Percentiles rank a stretch among this genome's conserved stretches.
These are phyloP conservation scores for Aegilops umbellulata DNA, from an alignment of 176 grass and related monocot genomes.

Conservation along the genomic window DNA sequence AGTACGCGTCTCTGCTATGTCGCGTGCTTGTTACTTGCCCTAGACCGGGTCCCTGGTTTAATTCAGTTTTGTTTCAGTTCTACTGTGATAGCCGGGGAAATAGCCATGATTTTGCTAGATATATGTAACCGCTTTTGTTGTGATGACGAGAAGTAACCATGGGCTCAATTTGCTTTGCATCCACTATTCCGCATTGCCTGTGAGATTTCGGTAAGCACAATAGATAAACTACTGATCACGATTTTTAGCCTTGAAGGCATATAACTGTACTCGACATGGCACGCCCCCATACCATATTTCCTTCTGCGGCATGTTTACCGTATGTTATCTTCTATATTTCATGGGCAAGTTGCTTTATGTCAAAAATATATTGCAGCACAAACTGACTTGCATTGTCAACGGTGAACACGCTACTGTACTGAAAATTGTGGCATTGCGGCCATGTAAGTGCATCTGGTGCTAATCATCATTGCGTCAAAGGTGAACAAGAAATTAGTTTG, in stretches of 20 bases:
- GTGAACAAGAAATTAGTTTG: no score
- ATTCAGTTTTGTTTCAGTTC: constrained; percentile 23
- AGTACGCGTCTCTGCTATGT: not conserved
- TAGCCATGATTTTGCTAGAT: not conserved
- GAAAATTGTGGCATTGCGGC: not conserved
- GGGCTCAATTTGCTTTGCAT: not conserved
- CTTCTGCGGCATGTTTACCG: not conserved
- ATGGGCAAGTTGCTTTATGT: not conserved
- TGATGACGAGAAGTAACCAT: no score
- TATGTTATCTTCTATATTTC: not conserved
- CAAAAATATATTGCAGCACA: not conserved
- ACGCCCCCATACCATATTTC: not conserved
- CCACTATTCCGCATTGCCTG: not conserved
- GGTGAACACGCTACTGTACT: no score
- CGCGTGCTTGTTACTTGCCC: not conserved
- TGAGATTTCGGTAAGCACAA: not conserved
- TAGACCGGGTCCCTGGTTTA: not conserved
- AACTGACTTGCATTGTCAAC: not conserved
- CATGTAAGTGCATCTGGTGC: not conserved
- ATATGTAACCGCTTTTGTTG: not conserved
- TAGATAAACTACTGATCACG: not conserved
- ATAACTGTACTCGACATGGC: not conserved
- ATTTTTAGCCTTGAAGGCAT: not conserved
- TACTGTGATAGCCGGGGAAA: not conserved
- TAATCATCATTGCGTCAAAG: not conserved